Base-by-base conservation (phyloP, 2,329 filamentous ascomycete genomes). In the Fusarium camptoceras region DNA sequence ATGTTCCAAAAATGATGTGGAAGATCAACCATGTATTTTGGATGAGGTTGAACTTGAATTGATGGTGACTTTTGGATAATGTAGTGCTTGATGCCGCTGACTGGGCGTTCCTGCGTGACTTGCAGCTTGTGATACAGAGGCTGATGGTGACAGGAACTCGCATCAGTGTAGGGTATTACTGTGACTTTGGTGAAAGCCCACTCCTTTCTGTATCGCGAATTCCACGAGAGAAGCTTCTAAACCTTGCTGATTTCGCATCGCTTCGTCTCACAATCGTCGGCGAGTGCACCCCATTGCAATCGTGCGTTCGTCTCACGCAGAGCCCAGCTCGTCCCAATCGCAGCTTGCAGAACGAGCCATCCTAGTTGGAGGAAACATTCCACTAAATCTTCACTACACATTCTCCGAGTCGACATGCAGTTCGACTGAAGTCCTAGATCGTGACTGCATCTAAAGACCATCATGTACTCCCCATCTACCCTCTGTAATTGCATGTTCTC, bases 21-120 rank as follows among this genome's bases (percentile, higher is more conserved):
- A 18, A 2, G 28, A 18, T 18, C 10, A 9, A 34, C 8, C 8
- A 34, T 10, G 16, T 16, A 5, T 2, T 34, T 18, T n/a, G 16
- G 5, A n/a, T 11, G 5, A 37, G 6, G 6, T 7, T n/a, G 10
- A 11, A 6, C 18, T n/a, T 0, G 3, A 11, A 11, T 6, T 6
- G 5, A n/a, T n/a, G 18, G 18, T n/a, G 10, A 37, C 1, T n/a
- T 1, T 0, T n/a, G 10, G 2, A 11, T 12, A 37, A 2, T n/a
- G 18, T 6, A n/a, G 34, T 6, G 34, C 18, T 37, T 37, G n/a
- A 12, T 4, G 18, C 18, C 18, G 34, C 34, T 37, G 34, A 37
- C 34, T n/a, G 34, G 10, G 2, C 11, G 10, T 12, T 37, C 34
- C 34, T 37, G 34, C 34, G 10, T 0, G 34, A n/a, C 18, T 37